Conservation (phyloP, 2,329 filamentous ascomycete species). For the Byssothecium circinans region DNA sequence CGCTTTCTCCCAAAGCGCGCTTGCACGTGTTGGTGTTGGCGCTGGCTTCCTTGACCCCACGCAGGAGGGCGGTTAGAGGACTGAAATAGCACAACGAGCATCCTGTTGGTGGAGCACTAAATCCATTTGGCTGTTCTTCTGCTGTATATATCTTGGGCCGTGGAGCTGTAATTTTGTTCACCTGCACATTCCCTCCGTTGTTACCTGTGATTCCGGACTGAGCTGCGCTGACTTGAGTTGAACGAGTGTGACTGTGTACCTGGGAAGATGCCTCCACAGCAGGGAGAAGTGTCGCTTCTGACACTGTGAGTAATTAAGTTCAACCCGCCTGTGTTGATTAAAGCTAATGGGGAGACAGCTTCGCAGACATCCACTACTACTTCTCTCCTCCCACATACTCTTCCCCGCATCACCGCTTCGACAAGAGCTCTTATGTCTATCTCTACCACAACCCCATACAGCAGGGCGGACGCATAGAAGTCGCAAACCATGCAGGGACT, state of each 20-base stretch:
- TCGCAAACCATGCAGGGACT: conserved; percentile 74
- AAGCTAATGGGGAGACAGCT: conserved; percentile 52
- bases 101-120: not conserved
- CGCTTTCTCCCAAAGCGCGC: conserved; percentile 12
- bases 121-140: conserved; percentile 1
- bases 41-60: conserved; percentile 14
- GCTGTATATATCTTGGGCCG: not conserved
- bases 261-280: conserved; percentile 49
- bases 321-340: not conserved
- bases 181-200: too few relatives aligned
- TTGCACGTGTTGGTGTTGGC: conserved; percentile 7
- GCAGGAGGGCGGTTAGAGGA: conserved; percentile 37
- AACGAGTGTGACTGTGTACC: not conserved
- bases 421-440: conserved; percentile 78
- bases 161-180: too few relatives aligned
- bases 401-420: conserved; percentile 78
- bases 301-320: conserved; percentile 47
- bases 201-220: too few relatives aligned
- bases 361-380: conserved; percentile 78
- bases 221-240: not conserved
- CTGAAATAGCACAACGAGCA: conserved; percentile 34
- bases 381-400: conserved; percentile 67
- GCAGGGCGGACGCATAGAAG: conserved; percentile 69
- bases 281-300: conserved; percentile 50
- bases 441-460: conserved; percentile 73